These are phyloP conservation scores for Fraxinus albicans DNA, from an alignment of 305 asterid species.

Conservation along the genomic window DNA sequence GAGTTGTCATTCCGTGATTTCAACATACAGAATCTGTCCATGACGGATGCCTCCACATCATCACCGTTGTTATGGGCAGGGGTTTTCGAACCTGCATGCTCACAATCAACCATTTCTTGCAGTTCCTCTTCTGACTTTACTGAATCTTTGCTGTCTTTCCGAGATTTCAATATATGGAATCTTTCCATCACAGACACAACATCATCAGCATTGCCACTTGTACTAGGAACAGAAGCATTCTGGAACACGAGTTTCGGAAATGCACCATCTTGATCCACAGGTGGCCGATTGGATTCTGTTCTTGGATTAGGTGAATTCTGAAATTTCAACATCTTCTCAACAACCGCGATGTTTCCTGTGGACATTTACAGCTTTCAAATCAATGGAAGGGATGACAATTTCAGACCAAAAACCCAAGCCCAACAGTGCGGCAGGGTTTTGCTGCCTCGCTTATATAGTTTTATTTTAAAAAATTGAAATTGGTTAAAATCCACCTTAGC, in stretches of 20 bases:
- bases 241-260: conserved; percentile 19
- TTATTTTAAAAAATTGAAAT: neutral
- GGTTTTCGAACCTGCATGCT: conserved; percentile 3
- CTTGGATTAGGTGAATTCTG: conserved; percentile 26
- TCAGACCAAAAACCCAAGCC: neutral
- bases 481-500: neutral
- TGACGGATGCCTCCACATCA: conserved; percentile 30
- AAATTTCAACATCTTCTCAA: conserved; percentile 30
- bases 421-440: neutral
- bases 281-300: conserved; percentile 16
- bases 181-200: conserved; percentile 38
- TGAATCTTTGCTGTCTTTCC: conserved; percentile 28
- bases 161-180: conserved; percentile 41
- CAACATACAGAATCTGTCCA: conserved; percentile 35
- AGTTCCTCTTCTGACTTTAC: conserved; percentile 5
- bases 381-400: neutral
- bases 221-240: conserved; percentile 23
- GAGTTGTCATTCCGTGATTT: conserved; percentile 41
- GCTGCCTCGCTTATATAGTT: neutral
- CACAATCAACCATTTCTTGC: conserved; percentile 16
- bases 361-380: conserved; percentile 25
- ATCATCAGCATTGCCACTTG: conserved; percentile 27
- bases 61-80: neutral
- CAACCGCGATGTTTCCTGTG: conserved; percentile 32
- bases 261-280: conserved; percentile 20